Conservation (phyloP, 2,329 filamentous ascomycete genomes). For the Colletotrichum cordylinicola region DNA sequence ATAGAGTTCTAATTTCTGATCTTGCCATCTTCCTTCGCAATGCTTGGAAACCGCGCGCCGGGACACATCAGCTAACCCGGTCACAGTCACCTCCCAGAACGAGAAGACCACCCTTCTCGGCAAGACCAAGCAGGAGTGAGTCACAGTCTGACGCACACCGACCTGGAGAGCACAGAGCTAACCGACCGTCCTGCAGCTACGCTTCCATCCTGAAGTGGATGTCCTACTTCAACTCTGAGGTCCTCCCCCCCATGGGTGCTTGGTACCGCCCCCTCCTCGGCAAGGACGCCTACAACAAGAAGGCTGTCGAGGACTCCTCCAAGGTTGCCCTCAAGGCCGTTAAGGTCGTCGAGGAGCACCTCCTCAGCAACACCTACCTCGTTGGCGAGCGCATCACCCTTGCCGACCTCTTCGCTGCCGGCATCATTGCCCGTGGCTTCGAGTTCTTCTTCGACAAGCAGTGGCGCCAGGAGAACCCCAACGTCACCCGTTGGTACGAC, state of each 20-base stretch:
- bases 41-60: constrained; percentile 11
- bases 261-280: constrained; percentile 92
- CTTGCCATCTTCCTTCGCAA: constrained; percentile 30
- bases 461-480: constrained; percentile 84
- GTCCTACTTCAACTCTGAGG: constrained; percentile 93
- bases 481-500: constrained; percentile 91
- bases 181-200: constrained; percentile 58
- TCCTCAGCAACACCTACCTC: constrained; percentile 93
- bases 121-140: constrained; percentile 99
- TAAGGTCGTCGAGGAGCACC: constrained; percentile 81
- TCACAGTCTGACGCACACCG: constrained; percentile 19
- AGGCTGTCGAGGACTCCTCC: constrained; percentile 82
- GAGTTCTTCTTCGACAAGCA: constrained; percentile 92
- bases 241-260: constrained; percentile 73
- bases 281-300: constrained; percentile 93
- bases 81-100: constrained; percentile 94
- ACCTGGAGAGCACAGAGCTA: constrained; percentile 25
- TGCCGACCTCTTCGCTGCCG: constrained; percentile 86
- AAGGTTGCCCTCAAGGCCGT: constrained; percentile 74
- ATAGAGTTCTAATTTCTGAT: constrained; percentile 87
- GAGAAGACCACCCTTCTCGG: constrained; percentile 99
- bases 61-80: constrained; percentile 33
- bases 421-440: constrained; percentile 86
- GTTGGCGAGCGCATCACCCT: constrained; percentile 97
- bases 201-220: constrained; percentile 98